A percentile compares a stretch with the other conserved stretches of the same genome.
phyloP scores from a whole-genome alignment of 257 asterid genomes.

The Schizonepeta tenuifolia region DNA sequence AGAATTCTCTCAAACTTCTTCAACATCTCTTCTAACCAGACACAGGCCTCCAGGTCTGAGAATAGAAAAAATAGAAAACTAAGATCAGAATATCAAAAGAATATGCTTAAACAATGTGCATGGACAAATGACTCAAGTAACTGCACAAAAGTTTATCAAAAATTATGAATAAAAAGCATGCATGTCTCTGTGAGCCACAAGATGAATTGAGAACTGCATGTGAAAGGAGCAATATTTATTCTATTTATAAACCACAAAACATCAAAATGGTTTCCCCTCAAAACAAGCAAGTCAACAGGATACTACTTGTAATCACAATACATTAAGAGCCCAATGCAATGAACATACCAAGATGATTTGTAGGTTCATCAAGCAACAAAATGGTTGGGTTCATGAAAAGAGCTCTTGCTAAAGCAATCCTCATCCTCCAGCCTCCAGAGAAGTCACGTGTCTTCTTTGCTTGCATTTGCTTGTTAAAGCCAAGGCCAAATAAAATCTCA shows the following conservation, averaged over 20 bases:
- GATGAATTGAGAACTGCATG: background rate
- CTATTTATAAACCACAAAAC: background rate
- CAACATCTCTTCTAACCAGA: constrained; percentile 92
- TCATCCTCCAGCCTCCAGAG: constrained; percentile 99
- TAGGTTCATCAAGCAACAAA: constrained; percentile 93
- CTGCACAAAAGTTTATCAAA: background rate
- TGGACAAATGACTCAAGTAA: background rate
- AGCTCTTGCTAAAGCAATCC: constrained; percentile 97
- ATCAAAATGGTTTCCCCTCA: no score
- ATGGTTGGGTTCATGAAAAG: constrained; percentile 97
- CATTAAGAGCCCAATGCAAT: background rate
- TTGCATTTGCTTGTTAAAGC: constrained; percentile 90
- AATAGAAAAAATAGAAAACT: background rate
- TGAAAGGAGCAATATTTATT: background rate
- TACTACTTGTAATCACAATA: background rate
- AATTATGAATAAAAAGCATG: no score
- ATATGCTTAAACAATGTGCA: background rate
- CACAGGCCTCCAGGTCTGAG: constrained; percentile 95
- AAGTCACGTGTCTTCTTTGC: constrained; percentile 89
- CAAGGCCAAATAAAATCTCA: constrained; percentile 91
- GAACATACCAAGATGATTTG: constrained; percentile 90
- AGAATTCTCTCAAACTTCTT: constrained; percentile 89
- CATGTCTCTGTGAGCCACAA: background rate
- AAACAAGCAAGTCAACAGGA: background rate
- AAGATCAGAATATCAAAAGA: background rate